Conservation (phyloP, 176 grass and related monocot genomes). For the Aegilops tauschii region DNA sequence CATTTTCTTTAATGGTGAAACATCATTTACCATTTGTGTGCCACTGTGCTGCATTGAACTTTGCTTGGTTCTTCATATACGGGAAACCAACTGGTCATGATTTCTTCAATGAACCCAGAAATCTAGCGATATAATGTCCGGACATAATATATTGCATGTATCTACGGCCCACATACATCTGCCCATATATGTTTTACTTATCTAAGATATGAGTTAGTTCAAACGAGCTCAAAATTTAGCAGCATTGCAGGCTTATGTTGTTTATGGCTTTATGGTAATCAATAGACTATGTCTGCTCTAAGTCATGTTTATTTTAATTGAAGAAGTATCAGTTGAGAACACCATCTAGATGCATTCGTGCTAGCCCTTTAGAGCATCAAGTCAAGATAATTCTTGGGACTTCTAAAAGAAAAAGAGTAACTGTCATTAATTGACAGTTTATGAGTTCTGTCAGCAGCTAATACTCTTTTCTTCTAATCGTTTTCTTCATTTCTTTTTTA, state of each 20-base stretch:
- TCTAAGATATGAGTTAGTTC: background rate
- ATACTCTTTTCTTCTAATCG: background rate
- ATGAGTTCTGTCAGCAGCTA: background rate
- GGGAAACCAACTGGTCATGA: background rate
- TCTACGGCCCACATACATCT: background rate
- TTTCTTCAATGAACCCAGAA: background rate
- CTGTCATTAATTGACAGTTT: background rate
- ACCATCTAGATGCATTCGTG: background rate
- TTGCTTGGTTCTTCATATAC: background rate
- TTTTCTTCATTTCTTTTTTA: background rate
- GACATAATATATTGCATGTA: background rate
- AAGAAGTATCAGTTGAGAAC: background rate
- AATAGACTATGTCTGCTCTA: background rate
- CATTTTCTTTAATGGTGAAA: background rate
- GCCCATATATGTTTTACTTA: background rate
- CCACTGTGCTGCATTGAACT: background rate
- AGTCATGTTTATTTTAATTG: background rate
- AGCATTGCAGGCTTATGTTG: background rate
- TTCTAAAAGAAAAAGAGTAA: background rate
- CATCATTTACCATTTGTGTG: background rate
- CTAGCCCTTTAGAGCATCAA: background rate
- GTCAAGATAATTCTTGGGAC: background rate
- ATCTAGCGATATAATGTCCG: background rate
- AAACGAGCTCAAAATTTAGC: background rate
- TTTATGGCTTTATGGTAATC: background rate